Evolutionary conservation across 495 filamentous ascomycete species (phyloP).

Genomic region (Penicillium manginii): DNA sequence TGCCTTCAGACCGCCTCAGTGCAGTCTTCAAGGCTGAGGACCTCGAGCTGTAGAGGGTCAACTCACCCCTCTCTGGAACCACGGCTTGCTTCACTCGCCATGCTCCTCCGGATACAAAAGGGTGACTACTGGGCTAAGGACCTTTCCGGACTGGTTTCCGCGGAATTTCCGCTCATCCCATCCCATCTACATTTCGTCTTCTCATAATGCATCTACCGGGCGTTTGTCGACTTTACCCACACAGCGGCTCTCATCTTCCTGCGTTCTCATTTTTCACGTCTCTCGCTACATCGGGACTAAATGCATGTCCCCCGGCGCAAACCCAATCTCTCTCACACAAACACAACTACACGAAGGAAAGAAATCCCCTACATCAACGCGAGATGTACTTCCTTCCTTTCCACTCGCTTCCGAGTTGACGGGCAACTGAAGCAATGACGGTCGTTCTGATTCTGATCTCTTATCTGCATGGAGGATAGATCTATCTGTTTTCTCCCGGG

Average conservation of each 20-base stretch:
- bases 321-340: background rate
- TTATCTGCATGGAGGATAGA: constrained; percentile 32
- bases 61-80: background rate
- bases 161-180: background rate
- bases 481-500: background rate
- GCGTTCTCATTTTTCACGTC: background rate
- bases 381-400: constrained; percentile 7
- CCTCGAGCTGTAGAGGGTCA: constrained; percentile 25
- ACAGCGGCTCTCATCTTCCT: constrained; percentile 19
- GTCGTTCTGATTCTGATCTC: constrained; percentile 9
- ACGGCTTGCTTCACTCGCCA: background rate
- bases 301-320: constrained; percentile 3
- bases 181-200: background rate
- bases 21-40: constrained; percentile 30
- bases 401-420: constrained; percentile 11
- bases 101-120: background rate
- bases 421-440: constrained; percentile 1
- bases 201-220: constrained; percentile 40
- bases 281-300: background rate
- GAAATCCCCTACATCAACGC: background rate
- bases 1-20: constrained; percentile 45
- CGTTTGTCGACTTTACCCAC: constrained; percentile 31
- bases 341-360: background rate
- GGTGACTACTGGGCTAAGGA: background rate
- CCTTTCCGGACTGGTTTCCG: constrained; percentile 14